phyloP scores from a whole-genome alignment of 148 eudicot species.

The Polygonum maritimum region DNA sequence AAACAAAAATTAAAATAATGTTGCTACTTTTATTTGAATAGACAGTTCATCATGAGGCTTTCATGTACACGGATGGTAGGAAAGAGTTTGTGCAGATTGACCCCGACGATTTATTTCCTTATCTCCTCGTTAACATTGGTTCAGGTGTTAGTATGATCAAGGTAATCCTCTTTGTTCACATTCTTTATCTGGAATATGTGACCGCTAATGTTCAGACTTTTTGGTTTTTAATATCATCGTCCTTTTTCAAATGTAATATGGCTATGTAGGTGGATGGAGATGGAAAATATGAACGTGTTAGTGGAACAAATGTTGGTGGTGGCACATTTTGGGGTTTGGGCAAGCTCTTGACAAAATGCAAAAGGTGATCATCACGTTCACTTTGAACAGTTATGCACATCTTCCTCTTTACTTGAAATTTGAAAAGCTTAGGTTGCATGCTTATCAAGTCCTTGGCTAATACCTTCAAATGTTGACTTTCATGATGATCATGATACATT shows the following conservation, averaged over 20 bases:
- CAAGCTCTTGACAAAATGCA: constrained; percentile 71
- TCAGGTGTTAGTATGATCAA: constrained; percentile 97
- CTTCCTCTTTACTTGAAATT: constrained; percentile 3
- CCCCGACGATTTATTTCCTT: constrained; percentile 70
- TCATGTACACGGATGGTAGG: constrained; percentile 55
- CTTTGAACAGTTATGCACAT: background rate
- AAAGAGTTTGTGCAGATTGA: constrained; percentile 81
- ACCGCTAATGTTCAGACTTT: background rate
- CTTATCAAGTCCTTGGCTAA: background rate
- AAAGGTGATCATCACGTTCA: constrained; percentile 39
- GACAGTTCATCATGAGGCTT: constrained; percentile 79
- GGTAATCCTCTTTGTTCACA: constrained; percentile 29
- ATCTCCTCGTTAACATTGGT: constrained; percentile 87
- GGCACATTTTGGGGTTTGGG: constrained; percentile 94
- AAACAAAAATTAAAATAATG: background rate
- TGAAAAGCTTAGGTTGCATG: background rate
- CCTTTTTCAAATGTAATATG: constrained; percentile 12
- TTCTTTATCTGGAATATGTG: background rate
- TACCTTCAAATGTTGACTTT: background rate
- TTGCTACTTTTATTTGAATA: constrained; percentile 21
- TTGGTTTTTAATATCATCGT: background rate
- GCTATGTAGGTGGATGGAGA: constrained; percentile 76
- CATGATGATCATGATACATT: background rate
- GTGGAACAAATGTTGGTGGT: constrained; percentile 93
- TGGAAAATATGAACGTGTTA: constrained; percentile 69